These are phyloP conservation scores for Paecilomyces dactylethromorphus DNA, from an alignment of 2,329 filamentous ascomycete species.

Conservation along the genomic window DNA sequence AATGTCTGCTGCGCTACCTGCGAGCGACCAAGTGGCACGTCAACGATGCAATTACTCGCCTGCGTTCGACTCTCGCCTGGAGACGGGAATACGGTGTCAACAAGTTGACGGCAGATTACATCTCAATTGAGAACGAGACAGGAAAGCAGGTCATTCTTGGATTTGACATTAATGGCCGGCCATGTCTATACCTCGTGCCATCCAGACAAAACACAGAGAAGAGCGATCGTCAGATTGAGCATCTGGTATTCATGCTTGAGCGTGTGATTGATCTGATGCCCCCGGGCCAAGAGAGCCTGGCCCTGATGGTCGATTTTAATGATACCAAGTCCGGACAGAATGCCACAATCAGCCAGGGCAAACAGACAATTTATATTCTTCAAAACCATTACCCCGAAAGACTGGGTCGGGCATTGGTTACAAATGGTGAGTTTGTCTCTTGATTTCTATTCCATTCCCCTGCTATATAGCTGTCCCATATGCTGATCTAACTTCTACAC, in stretches of 20 bases:
- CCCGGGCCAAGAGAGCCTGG: conserved; percentile 76
- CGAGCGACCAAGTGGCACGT: conserved; percentile 88
- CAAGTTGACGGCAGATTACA: conserved; percentile 69
- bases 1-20: conserved; percentile 88
- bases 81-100: conserved; percentile 82
- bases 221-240: conserved; percentile 80
- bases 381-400: conserved; percentile 95
- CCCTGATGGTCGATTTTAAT: conserved; percentile 88
- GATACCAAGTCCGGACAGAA: conserved; percentile 68
- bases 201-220: conserved; percentile 87
- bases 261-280: conserved; percentile 81
- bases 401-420: conserved; percentile 79
- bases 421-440: conserved; percentile 61
- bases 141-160: conserved; percentile 90
- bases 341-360: conserved; percentile 68
- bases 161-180: conserved; percentile 77
- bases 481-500: conserved; percentile 1
- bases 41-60: conserved; percentile 67
- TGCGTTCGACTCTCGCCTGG: conserved; percentile 78
- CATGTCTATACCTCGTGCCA: conserved; percentile 85
- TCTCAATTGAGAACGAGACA: conserved; percentile 89
- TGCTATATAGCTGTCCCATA: background rate
- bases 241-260: conserved; percentile 94
- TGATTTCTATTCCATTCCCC: background rate
- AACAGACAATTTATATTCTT: conserved; percentile 81